Evolutionary conservation across 73 alveolate genomes (phyloP).

Genomic region (Symbiodinium pilosum): DNA sequence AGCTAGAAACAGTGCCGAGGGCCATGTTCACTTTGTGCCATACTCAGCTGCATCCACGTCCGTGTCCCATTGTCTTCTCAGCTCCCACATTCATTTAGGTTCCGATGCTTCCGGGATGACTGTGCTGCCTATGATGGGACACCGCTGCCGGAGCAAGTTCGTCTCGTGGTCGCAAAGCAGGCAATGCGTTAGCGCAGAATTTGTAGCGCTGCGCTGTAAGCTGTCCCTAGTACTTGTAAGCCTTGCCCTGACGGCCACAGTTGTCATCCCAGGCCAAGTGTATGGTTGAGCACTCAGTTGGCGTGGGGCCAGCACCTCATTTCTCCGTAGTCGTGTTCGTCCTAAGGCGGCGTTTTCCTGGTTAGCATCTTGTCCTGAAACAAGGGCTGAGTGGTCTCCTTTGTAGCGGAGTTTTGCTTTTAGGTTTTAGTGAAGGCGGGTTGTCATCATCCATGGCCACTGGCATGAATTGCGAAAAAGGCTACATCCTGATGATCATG

Average conservation of each 20-base stretch:
- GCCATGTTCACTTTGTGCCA: slow-evolving; percentile 37
- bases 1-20: slow-evolving; percentile 36
- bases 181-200: too few species aligned
- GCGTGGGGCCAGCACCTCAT: too few species aligned
- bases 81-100: too few species aligned
- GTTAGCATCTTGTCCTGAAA: neutral
- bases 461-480: neutral
- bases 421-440: too few species aligned
- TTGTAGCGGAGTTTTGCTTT: too few species aligned
- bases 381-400: neutral
- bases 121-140: slow-evolving; percentile 63
- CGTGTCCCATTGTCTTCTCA: neutral
- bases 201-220: too few species aligned
- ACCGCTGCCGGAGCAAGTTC: slow-evolving; percentile 42
- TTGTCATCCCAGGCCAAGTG: too few species aligned
- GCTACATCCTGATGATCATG: slow-evolving; percentile 64
- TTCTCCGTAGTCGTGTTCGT: too few species aligned
- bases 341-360: neutral
- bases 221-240: too few species aligned
- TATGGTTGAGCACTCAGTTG: neutral
- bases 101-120: slow-evolving; percentile 58
- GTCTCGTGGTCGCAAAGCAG: neutral
- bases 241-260: too few species aligned
- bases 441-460: too few species aligned
- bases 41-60: neutral